Percentiles rank a stretch among this genome's conserved stretches.
Evolutionary conservation across 257 asterid species (phyloP).

Genomic region (Solanum medicagineum): DNA sequence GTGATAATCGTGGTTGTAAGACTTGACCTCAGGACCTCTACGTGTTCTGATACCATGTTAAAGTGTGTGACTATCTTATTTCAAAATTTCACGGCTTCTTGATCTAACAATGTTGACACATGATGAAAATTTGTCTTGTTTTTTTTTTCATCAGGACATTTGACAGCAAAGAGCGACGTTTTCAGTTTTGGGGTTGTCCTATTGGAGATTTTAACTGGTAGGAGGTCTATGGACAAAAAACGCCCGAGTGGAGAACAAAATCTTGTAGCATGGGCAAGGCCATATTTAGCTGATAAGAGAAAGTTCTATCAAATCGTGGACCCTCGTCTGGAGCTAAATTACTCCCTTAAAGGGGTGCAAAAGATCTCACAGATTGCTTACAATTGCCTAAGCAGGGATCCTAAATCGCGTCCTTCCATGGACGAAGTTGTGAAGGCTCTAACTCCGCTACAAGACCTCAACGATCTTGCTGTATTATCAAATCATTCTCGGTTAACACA

Average conservation of each 20-base stretch:
- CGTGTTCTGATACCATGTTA: background rate
- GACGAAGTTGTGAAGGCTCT: constrained; percentile 75
- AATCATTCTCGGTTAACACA: constrained; percentile 52
- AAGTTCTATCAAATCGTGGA: constrained; percentile 80
- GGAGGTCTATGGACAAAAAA: constrained; percentile 91
- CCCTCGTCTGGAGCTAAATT: constrained; percentile 76
- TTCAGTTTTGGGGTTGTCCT: constrained; percentile 93
- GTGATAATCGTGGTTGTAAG: background rate
- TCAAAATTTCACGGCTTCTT: background rate
- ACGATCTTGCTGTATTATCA: constrained; percentile 64
- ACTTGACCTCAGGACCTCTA: background rate
- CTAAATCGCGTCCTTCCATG: constrained; percentile 79
- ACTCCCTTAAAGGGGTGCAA: constrained; percentile 76
- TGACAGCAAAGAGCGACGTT: constrained; percentile 86
- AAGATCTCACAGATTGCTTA: constrained; percentile 61
- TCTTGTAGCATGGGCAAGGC: constrained; percentile 87
- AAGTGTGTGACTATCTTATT: no score
- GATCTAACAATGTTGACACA: background rate
- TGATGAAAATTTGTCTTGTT: background rate
- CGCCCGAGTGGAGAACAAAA: constrained; percentile 87
- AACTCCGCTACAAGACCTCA: constrained; percentile 57
- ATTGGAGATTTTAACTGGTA: constrained; percentile 71
- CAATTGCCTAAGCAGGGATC: constrained; percentile 64
- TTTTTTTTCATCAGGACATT: constrained; percentile 41
- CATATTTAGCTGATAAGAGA: constrained; percentile 70